Percentiles rank a stretch among this genome's conserved stretches.
Evolutionary conservation across 2,329 filamentous ascomycete genomes (phyloP).

Genomic region (Nemania diffusa): DNA sequence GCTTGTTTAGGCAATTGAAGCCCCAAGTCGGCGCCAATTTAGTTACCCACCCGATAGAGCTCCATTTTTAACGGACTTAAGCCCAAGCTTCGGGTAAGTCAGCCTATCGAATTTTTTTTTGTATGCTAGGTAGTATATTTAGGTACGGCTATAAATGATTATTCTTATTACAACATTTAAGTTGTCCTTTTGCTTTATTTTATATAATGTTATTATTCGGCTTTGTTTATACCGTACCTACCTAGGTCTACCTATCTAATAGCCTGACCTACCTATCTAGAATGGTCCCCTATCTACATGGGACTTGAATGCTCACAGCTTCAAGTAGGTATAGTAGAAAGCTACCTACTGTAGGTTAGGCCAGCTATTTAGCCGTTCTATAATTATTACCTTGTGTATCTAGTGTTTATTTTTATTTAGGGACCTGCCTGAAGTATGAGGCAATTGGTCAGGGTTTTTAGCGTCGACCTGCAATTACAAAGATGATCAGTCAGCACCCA

Average conservation of each 20-base stretch:
- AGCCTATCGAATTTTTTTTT: neutral
- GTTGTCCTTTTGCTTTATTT: too few relatives aligned
- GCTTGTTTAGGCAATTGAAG: neutral
- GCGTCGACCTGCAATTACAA: conserved; percentile 29
- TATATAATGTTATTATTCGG: too few relatives aligned
- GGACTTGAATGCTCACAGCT: neutral
- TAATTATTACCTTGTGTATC: conserved; percentile 14
- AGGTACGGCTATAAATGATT: too few relatives aligned
- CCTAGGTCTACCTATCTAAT: too few relatives aligned
- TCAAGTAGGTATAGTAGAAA: neutral
- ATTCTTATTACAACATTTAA: too few relatives aligned
- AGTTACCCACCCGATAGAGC: neutral
- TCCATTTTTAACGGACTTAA: neutral
- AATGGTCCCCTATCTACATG: neutral
- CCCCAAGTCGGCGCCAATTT: neutral
- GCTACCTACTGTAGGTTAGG: neutral
- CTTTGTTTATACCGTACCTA: too few relatives aligned
- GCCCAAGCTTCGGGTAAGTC: neutral
- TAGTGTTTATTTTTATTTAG: neutral
- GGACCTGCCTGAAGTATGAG: neutral
- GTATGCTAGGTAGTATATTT: too few relatives aligned
- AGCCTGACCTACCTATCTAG: neutral
- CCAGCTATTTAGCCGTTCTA: conserved; percentile 4
- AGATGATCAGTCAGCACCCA: conserved; percentile 32
- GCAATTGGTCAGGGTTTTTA: neutral